These are phyloP conservation scores for Pleurotus sapidus DNA, from an alignment of 768 basidiomycete species.

Conservation along the genomic window DNA sequence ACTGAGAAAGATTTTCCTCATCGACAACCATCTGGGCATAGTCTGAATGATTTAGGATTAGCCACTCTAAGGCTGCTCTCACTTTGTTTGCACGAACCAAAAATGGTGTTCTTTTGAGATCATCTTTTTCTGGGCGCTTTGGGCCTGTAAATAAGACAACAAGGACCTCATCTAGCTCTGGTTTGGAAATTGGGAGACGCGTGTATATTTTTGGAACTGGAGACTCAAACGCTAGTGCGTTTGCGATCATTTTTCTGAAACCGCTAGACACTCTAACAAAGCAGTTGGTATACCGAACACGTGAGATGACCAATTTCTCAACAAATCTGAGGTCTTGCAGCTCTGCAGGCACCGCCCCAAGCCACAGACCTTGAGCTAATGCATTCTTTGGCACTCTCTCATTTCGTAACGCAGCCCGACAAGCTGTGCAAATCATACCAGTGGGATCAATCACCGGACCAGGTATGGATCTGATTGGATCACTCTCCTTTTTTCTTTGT, in stretches of 20 bases:
- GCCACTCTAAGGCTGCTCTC: slow-evolving; percentile 20
- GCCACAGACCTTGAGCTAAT: slow-evolving; percentile 29
- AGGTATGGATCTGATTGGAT: background rate
- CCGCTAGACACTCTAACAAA: slow-evolving; percentile 15
- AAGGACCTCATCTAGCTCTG: slow-evolving; percentile 19
- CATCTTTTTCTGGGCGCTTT: slow-evolving; percentile 9
- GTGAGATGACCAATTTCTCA: slow-evolving; percentile 16
- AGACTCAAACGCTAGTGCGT: slow-evolving; percentile 22
- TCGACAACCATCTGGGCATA: slow-evolving; percentile 20
- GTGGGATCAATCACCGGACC: background rate
- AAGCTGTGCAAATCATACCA: background rate
- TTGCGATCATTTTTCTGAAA: slow-evolving; percentile 17
- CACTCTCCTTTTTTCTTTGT: background rate
- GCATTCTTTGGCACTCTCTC: slow-evolving; percentile 13
- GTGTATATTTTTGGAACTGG: slow-evolving; percentile 19
- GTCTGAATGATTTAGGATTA: slow-evolving; percentile 23
- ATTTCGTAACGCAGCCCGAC: slow-evolving; percentile 4
- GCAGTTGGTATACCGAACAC: slow-evolving; percentile 18
- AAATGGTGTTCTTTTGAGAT: slow-evolving; percentile 19
- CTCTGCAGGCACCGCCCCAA: slow-evolving; percentile 23
- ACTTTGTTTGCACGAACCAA: slow-evolving; percentile 21
- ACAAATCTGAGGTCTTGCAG: slow-evolving; percentile 18
- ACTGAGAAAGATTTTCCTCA: slow-evolving; percentile 12
- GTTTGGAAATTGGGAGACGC: slow-evolving; percentile 15
- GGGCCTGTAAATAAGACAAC: slow-evolving; percentile 14